These are phyloP conservation scores for Ustilago curta DNA, from an alignment of 1,284 basidiomycete genomes.

Conservation along the genomic window DNA sequence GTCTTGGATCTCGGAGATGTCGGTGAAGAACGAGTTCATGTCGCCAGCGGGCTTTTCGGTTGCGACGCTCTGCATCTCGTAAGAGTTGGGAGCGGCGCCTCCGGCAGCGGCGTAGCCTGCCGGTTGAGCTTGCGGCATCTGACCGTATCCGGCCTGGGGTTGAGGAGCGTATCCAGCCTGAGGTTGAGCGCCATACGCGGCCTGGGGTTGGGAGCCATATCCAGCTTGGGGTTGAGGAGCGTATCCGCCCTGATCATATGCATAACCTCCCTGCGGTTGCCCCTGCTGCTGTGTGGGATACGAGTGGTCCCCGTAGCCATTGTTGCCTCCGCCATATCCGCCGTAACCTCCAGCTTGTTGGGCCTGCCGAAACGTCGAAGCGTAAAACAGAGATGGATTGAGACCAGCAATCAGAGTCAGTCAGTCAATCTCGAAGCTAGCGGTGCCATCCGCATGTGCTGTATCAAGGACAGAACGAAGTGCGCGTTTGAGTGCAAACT, in stretches of 20 bases:
- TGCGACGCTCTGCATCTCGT: constrained; percentile 58
- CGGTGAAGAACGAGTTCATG: constrained; percentile 63
- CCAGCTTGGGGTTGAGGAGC: constrained; percentile 25
- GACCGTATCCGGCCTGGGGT: constrained; percentile 32
- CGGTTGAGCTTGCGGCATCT: constrained; percentile 41
- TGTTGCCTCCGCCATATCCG: constrained; percentile 62
- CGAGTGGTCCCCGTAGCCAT: constrained; percentile 68
- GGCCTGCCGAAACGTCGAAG: constrained; percentile 25
- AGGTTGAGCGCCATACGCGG: neutral
- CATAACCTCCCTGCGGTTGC: constrained; percentile 38
- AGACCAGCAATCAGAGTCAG: constrained; percentile 8
- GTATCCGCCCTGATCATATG: constrained; percentile 31
- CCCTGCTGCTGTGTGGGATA: constrained; percentile 64
- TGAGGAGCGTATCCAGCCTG: constrained; percentile 26
- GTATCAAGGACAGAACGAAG: neutral
- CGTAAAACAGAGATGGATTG: neutral
- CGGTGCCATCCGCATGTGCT: neutral
- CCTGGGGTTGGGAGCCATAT: constrained; percentile 11
- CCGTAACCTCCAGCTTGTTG: constrained; percentile 65
- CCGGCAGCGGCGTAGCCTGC: constrained; percentile 25
- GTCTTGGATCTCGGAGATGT: constrained; percentile 66
- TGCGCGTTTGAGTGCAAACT: constrained; percentile 5
- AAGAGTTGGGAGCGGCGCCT: constrained; percentile 26
- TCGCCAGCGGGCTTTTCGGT: constrained; percentile 49
- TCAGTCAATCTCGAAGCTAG: neutral